phyloP scores from a whole-genome alignment of 352 stramenopile species.

The Globisporangium abappressorium region DNA sequence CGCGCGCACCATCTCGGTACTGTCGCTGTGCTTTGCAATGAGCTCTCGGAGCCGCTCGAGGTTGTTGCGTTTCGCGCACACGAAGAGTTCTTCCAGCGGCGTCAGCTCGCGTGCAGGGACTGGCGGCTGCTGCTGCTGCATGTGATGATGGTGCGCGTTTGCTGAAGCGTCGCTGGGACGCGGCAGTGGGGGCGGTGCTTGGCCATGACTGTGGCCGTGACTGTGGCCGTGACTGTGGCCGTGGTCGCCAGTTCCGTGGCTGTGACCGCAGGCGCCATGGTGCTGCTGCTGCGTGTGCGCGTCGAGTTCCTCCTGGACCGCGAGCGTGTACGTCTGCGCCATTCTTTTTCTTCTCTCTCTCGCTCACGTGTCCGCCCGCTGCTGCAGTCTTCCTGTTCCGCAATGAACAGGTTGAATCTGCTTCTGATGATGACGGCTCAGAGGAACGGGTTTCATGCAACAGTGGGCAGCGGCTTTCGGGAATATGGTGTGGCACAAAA shows the following conservation, averaged over 20 bases:
- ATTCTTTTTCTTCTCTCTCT: neutral
- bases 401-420: neutral
- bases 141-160: neutral
- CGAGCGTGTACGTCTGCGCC: constrained; percentile 1
- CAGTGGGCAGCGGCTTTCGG: neutral
- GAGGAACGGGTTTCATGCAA: neutral
- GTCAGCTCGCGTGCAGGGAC: constrained; percentile 19
- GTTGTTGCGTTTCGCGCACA: constrained; percentile 59
- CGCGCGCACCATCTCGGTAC: constrained; percentile 30
- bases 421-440: neutral
- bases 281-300: constrained; percentile 4
- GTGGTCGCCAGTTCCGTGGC: constrained; percentile 3
- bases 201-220: no score
- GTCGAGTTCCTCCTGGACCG: neutral
- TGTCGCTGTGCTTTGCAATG: constrained; percentile 15
- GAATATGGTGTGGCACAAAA: neutral
- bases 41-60: constrained; percentile 51
- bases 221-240: constrained; percentile 11
- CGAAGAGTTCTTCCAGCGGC: constrained; percentile 62
- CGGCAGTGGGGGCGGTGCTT: constrained; percentile 11
- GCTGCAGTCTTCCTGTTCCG: neutral
- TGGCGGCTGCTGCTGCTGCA: neutral
- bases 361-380: neutral
- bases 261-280: constrained; percentile 12
- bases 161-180: neutral